Base-by-base conservation (phyloP, 495 filamentous ascomycete species). In the Aspergillus steynii region DNA sequence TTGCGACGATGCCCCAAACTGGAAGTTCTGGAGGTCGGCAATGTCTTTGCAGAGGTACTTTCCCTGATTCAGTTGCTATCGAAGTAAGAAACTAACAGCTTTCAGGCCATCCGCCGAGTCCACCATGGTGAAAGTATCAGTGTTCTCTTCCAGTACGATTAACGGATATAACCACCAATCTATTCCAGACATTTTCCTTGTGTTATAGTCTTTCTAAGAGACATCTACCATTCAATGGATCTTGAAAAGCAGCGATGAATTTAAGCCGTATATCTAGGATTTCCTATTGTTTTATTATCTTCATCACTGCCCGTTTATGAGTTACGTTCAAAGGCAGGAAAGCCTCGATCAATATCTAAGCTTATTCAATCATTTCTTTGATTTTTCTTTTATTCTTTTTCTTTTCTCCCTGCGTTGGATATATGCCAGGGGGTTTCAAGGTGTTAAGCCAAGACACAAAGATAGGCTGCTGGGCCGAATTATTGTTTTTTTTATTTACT, bases 121-220 rank as follows among this genome's bases (percentile, higher is more conserved):
- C 95, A 98, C 75, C 93, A 98, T 77, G 95, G 95, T 59, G 95
- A 99, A 79, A 96, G 92, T 67, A 97, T 99, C 76, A 97, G 93
- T 73, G 92, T 95, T 56, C 85, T 99, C 56, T 97, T 99, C 76
- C 92, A 95, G 78, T 91, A 95, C 67, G 91, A 96, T 58, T 84
- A 74, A 80, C 61, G 51, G 50, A 56, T 29, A 49, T 51, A 60
- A 57, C 10, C 28, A 50, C 28, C 28, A 26, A n/a, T 7, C 25
- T n/a, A n/a, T 58, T 37, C 10, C 48, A 31, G 37, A 42, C 37
- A 42, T 42, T 57, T 56, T 58, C 46, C 26, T 26, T 59, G 5
- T 59, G 4, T 26, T 55, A 46, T 9, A 37, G 29, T 45, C 53
- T 29, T 65, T 60, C 61, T 60, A 48, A 14, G 54, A 34, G 31